These are phyloP conservation scores for Fragilaria crotonensis DNA, from an alignment of 108 stramenopile genomes.

Conservation along the genomic window DNA sequence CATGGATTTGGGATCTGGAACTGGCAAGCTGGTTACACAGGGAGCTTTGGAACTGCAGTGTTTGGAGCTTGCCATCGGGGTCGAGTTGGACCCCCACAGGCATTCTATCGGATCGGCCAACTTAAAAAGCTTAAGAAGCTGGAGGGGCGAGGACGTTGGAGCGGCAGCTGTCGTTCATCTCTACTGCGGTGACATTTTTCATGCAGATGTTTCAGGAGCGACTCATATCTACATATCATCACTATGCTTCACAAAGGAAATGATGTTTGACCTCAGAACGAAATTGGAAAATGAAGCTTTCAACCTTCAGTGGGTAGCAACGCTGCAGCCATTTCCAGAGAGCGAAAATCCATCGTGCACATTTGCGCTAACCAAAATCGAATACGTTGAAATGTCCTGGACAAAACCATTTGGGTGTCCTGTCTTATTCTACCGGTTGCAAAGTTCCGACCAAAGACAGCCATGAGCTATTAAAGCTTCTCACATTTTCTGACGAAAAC, in stretches of 20 bases:
- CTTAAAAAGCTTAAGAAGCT: slow-evolving; percentile 14
- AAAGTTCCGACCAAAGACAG: too few species aligned
- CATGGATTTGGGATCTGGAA: slow-evolving; percentile 60
- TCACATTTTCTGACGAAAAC: too few species aligned
- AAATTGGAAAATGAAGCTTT: slow-evolving; percentile 26
- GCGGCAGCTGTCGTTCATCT: slow-evolving; percentile 25
- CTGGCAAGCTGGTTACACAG: slow-evolving; percentile 52
- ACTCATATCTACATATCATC: slow-evolving; percentile 62
- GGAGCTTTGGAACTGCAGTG: slow-evolving; percentile 39
- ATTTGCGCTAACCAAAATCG: slow-evolving; percentile 28
- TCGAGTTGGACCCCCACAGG: slow-evolving; percentile 47
- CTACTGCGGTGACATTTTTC: slow-evolving; percentile 45
- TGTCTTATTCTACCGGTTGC: slow-evolving; percentile 58
- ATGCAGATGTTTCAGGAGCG: slow-evolving; percentile 41
- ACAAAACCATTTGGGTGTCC: slow-evolving; percentile 41
- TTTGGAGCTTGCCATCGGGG: slow-evolving; percentile 29
- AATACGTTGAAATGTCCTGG: slow-evolving; percentile 62
- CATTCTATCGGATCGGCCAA: slow-evolving; percentile 34
- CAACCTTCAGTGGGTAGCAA: slow-evolving; percentile 43
- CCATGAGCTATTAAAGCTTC: too few species aligned
- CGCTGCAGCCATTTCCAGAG: too few species aligned
- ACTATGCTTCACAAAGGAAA: slow-evolving; percentile 46
- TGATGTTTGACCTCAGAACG: slow-evolving; percentile 34
- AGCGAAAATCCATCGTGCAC: slow-evolving; percentile 14
- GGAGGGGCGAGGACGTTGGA: slow-evolving; percentile 13